Evolutionary conservation across 441 rosid species (phyloP).

Genomic region (Viola pubescens): DNA sequence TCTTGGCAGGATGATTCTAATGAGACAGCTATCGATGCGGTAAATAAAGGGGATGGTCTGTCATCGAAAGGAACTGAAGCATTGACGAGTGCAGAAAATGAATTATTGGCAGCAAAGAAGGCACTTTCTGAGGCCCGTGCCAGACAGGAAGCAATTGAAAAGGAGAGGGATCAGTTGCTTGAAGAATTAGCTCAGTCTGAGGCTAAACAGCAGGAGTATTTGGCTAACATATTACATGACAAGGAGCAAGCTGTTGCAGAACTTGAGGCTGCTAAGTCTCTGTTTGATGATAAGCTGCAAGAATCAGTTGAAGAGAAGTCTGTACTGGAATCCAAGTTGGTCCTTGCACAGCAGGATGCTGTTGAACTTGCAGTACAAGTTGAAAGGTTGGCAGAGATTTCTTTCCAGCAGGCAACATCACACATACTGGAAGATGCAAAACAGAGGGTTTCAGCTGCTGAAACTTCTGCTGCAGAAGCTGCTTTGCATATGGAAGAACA

Average conservation of each 20-base stretch:
- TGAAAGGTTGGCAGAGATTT: slow-evolving; percentile 40
- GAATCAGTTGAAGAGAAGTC: slow-evolving; percentile 32
- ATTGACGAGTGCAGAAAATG: slow-evolving; percentile 18
- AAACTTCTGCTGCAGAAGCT: slow-evolving; percentile 37
- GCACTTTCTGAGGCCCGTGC: slow-evolving; percentile 34
- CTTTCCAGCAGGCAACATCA: slow-evolving; percentile 38
- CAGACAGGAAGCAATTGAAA: slow-evolving; percentile 27
- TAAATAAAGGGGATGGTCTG: slow-evolving; percentile 17
- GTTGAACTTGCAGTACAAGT: slow-evolving; percentile 45
- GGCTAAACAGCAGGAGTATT: slow-evolving; percentile 34
- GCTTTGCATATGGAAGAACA: slow-evolving; percentile 34
- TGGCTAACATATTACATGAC: slow-evolving; percentile 27
- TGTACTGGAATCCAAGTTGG: slow-evolving; percentile 33
- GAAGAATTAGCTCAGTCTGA: slow-evolving; percentile 30
- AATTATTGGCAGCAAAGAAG: slow-evolving; percentile 22
- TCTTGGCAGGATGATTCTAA: slow-evolving; percentile 26
- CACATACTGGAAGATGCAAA: slow-evolving; percentile 34
- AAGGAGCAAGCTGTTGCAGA: slow-evolving; percentile 34
- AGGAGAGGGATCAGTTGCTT: slow-evolving; percentile 35
- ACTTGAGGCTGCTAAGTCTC: slow-evolving; percentile 31
- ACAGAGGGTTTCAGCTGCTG: slow-evolving; percentile 38
- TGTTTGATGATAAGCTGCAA: slow-evolving; percentile 33
- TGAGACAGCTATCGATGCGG: slow-evolving; percentile 11
- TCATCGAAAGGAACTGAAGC: slow-evolving; percentile 16
- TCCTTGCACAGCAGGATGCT: slow-evolving; percentile 38